Evolutionary conservation across 345 rosid species (phyloP).

Genomic region (Rhizophora mangle): DNA sequence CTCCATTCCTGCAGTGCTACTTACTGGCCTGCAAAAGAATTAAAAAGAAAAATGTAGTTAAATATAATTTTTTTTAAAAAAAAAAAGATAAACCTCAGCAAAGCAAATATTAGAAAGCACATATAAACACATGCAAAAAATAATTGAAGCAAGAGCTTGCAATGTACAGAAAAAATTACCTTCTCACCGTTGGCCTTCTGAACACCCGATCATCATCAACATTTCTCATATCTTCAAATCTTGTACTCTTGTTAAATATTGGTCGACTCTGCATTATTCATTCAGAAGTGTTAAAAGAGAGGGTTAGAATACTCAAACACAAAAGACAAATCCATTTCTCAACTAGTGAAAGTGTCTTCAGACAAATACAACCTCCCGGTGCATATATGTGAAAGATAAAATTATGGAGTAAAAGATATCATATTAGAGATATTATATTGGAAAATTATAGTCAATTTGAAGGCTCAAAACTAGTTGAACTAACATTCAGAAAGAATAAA

Average conservation of each 20-base stretch:
- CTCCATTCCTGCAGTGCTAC: constrained; percentile 63
- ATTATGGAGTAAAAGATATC: not conserved
- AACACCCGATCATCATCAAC: constrained; percentile 71
- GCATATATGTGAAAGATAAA: not conserved
- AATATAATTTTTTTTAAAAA: not conserved
- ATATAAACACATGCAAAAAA: not conserved
- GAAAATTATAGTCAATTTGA: not conserved
- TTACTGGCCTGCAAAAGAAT: constrained; percentile 50
- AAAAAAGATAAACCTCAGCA: not conserved
- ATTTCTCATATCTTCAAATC: constrained; percentile 93
- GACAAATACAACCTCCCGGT: not conserved
- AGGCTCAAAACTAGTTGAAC: too few relatives aligned
- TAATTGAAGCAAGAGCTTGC: not conserved
- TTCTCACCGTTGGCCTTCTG: constrained; percentile 74
- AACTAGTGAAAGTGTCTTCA: not conserved
- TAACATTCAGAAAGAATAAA: not conserved
- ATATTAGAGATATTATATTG: not conserved
- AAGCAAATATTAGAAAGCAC: not conserved
- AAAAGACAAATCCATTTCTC: too few relatives aligned
- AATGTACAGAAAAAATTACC: constrained; percentile 33
- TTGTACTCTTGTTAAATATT: constrained; percentile 93
- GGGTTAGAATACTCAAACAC: too few relatives aligned
- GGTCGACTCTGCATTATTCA: constrained; percentile 78
- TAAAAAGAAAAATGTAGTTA: constrained; percentile 2
- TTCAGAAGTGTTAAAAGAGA: constrained; percentile 9